Conservation (phyloP, 345 rosid genomes). For the Cardamine occulta region DNA sequence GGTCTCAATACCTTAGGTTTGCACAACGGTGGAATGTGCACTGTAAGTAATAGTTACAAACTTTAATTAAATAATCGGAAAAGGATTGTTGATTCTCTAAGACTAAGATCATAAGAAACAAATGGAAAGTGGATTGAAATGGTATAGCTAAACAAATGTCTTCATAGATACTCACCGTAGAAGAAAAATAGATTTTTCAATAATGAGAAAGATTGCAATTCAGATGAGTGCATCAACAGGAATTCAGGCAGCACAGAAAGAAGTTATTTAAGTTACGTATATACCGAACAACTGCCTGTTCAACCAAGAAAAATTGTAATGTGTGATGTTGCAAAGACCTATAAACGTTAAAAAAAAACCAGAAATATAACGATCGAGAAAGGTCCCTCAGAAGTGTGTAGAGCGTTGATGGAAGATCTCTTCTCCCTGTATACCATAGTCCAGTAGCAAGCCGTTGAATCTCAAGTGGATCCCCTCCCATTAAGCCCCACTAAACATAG, state of each 20-base stretch:
- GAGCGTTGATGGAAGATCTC: slow-evolving; percentile 77
- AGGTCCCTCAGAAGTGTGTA: slow-evolving; percentile 74
- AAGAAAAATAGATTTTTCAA: not conserved
- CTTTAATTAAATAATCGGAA: not conserved
- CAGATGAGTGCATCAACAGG: slow-evolving; percentile 3
- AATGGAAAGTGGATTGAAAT: slow-evolving; percentile 1
- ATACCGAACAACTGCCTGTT: slow-evolving; percentile 69
- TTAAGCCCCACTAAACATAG: slow-evolving; percentile 70
- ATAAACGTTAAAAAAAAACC: not conserved
- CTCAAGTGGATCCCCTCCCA: slow-evolving; percentile 83
- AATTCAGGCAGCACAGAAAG: not conserved
- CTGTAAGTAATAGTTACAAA: not conserved
- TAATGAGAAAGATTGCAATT: not conserved
- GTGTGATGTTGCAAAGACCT: slow-evolving; percentile 16
- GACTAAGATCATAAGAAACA: slow-evolving; percentile 5
- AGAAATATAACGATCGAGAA: slow-evolving; percentile 21
- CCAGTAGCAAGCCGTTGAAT: slow-evolving; percentile 93
- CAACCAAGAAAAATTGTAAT: slow-evolving; percentile 20
- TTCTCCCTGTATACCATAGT: slow-evolving; percentile 93
- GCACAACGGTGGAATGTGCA: not conserved
- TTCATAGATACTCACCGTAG: not conserved
- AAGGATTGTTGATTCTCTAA: not conserved
- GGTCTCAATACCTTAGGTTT: not conserved
- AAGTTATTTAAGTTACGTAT: not conserved
- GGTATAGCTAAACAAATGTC: slow-evolving; percentile 6